phyloP scores from a whole-genome alignment of 2,329 filamentous ascomycete species.

The Cladophialophora bantiana region DNA sequence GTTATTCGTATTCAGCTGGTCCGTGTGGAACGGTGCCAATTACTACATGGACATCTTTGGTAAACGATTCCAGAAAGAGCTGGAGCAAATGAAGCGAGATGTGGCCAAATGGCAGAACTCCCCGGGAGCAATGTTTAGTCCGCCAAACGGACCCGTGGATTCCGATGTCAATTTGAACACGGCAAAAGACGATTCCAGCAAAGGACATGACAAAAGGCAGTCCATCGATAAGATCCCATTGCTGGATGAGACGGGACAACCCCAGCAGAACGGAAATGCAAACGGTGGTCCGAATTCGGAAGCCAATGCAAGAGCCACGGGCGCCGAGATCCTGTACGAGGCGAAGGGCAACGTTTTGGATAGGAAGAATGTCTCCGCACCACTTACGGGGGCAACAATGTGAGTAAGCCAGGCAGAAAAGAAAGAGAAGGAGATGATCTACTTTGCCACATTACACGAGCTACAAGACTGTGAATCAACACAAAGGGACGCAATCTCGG shows the following conservation, averaged over 20 bases:
- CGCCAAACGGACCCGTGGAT: constrained; percentile 28
- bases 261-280: constrained; percentile 19
- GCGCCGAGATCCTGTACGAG: constrained; percentile 30
- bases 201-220: constrained; percentile 25
- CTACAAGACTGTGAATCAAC: not conserved
- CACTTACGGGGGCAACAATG: constrained; percentile 1
- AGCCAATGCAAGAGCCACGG: constrained; percentile 17
- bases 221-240: constrained; percentile 39
- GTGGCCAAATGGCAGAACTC: constrained; percentile 84
- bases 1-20: constrained; percentile 85
- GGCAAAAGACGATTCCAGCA: constrained; percentile 13
- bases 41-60: constrained; percentile 99
- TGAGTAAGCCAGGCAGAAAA: not conserved
- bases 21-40: constrained; percentile 94
- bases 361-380: constrained; percentile 12
- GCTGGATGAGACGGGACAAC: constrained; percentile 33
- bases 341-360: constrained; percentile 21
- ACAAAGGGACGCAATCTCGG: no score
- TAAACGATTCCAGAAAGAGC: constrained; percentile 93
- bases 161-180: constrained; percentile 8
- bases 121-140: constrained; percentile 45
- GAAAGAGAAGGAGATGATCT: not conserved
- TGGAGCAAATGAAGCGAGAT: constrained; percentile 86
- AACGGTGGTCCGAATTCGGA: not conserved
- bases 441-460: not conserved